A percentile compares a stretch with the other conserved stretches of the same genome.
Conservation (phyloP, 176 grass and related monocot species). For the Typha latifolia region DNA sequence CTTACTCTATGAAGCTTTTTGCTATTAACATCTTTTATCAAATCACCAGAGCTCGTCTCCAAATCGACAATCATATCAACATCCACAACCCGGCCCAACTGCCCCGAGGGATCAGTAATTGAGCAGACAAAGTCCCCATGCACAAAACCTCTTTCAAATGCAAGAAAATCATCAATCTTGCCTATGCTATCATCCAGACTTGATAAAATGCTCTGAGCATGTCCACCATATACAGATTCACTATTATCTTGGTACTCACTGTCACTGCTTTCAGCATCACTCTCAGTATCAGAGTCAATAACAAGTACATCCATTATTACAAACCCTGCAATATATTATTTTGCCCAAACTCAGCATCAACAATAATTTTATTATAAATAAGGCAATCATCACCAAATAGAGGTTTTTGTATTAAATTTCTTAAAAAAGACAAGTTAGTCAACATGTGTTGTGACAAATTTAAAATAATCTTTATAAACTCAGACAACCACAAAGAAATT, state of each 20-base stretch:
- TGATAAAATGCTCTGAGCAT: constrained; percentile 17
- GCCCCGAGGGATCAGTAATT: constrained; percentile 59
- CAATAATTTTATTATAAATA: background rate
- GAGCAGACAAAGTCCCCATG: constrained; percentile 77
- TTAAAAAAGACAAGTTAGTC: background rate
- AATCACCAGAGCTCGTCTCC: constrained; percentile 51
- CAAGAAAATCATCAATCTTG: constrained; percentile 18
- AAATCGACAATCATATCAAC: constrained; percentile 71
- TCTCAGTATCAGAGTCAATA: constrained; percentile 13
- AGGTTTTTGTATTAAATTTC: background rate
- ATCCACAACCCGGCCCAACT: constrained; percentile 57
- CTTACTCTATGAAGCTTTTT: constrained; percentile 65
- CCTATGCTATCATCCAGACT: constrained; percentile 23
- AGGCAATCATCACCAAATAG: background rate
- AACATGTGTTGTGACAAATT: background rate
- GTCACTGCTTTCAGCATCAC: constrained; percentile 8
- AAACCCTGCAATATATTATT: background rate
- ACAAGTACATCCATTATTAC: constrained; percentile 7
- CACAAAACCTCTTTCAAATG: constrained; percentile 57
- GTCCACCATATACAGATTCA: constrained; percentile 17
- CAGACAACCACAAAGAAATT: too few species aligned
- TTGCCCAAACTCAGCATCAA: background rate
- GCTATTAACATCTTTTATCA: constrained; percentile 69
- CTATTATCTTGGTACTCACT: constrained; percentile 7
- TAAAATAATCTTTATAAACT: background rate